These are phyloP conservation scores for Epichloe scottii DNA, from an alignment of 2,329 filamentous ascomycete species.

Conservation along the genomic window DNA sequence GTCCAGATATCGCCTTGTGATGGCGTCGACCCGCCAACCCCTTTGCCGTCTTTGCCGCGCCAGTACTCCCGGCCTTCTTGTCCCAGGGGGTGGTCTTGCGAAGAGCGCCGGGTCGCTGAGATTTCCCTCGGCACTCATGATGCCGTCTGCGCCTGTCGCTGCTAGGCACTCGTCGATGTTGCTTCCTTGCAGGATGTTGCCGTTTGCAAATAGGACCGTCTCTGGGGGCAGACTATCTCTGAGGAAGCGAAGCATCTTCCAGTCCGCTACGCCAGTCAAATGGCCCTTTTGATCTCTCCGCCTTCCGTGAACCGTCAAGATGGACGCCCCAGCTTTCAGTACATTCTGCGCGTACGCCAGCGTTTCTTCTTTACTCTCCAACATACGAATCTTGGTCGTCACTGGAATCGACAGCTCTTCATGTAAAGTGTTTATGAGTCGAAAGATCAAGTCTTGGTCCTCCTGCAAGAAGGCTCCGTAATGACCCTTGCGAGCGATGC, in stretches of 20 bases:
- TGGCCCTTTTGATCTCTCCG: slow-evolving; percentile 90
- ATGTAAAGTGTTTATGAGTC: slow-evolving; percentile 75
- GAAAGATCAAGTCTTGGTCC: slow-evolving; percentile 70
- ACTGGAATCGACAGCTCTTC: slow-evolving; percentile 68
- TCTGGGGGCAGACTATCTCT: slow-evolving; percentile 72
- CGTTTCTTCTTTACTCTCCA: slow-evolving; percentile 77
- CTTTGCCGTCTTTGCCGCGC: slow-evolving; percentile 63
- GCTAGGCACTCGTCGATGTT: slow-evolving; percentile 70
- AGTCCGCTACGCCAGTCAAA: slow-evolving; percentile 85
- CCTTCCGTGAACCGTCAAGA: slow-evolving; percentile 85
- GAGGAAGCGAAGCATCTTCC: slow-evolving; percentile 71
- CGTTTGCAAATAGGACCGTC: slow-evolving; percentile 93
- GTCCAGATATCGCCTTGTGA: slow-evolving; percentile 78
- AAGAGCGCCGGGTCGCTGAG: slow-evolving; percentile 87
- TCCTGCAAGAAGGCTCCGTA: slow-evolving; percentile 96
- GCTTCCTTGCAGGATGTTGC: slow-evolving; percentile 71
- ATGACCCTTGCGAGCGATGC: slow-evolving; percentile 79
- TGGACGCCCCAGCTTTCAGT: slow-evolving; percentile 75
- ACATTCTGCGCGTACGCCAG: slow-evolving; percentile 83
- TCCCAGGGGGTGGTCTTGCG: slow-evolving; percentile 49
- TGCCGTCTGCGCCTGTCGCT: slow-evolving; percentile 75
- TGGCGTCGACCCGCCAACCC: slow-evolving; percentile 84
- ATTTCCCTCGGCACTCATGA: slow-evolving; percentile 96
- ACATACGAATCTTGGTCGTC: slow-evolving; percentile 86
- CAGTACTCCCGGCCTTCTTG: slow-evolving; percentile 72